phyloP scores from a whole-genome alignment of 192 early-diverging fungal genomes.

The Coemansia sp. region DNA sequence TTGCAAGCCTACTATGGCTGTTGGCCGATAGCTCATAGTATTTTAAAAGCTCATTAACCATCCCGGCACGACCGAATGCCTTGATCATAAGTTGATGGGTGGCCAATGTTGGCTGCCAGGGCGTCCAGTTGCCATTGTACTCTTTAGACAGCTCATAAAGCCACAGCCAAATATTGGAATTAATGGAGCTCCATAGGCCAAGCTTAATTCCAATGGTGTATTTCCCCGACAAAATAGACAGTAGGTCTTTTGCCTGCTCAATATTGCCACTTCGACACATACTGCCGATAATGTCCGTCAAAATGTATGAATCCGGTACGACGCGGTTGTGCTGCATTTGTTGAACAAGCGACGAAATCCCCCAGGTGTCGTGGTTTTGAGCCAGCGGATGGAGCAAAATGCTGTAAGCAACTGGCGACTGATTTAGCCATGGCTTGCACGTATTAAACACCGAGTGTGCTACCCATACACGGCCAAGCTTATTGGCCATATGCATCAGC shows the following conservation, averaged over 20 bases:
- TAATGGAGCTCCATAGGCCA: no score
- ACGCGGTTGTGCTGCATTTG: conserved; percentile 11
- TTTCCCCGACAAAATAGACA: conserved; percentile 3
- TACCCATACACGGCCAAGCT: background rate
- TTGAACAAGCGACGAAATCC: conserved; percentile 3
- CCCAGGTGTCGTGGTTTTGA: conserved; percentile 3
- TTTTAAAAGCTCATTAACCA: background rate
- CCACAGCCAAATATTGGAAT: conserved; percentile 8
- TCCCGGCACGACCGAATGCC: conserved; percentile 1
- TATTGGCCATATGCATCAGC: conserved; percentile 18
- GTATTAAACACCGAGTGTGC: conserved; percentile 10
- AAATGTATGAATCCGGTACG: conserved; percentile 19
- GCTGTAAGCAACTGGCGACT: conserved; percentile 18
- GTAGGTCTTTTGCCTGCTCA: conserved; percentile 18
- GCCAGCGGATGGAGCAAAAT: conserved; percentile 16
- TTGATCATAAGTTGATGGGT: conserved; percentile 37
- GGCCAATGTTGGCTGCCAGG: conserved; percentile 39
- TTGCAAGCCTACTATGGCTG: conserved; percentile 5
- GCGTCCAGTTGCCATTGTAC: conserved; percentile 7
- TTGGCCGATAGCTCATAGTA: conserved; percentile 2
- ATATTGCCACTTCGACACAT: conserved; percentile 17
- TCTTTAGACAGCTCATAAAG: conserved; percentile 13
- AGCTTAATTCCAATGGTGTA: no score
- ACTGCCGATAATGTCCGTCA: conserved; percentile 29
- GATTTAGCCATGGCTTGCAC: conserved; percentile 8